Evolutionary conservation across 2,329 filamentous ascomycete genomes (phyloP).

Genomic region (Sporothrix luriei): DNA sequence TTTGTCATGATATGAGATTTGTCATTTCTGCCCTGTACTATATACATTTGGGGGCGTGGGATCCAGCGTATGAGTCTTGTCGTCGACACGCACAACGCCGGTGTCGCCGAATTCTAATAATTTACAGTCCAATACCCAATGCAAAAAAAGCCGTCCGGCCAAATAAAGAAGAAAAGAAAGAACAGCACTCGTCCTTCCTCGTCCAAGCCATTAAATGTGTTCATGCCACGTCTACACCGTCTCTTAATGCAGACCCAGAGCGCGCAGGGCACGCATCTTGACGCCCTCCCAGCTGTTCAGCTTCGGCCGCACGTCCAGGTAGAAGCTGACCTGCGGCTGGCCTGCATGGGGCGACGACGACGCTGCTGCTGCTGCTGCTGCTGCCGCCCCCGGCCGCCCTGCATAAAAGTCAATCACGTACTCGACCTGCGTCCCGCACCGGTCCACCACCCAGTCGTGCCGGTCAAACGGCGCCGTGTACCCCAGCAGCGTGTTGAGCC

Average conservation of each 20-base stretch:
- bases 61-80: neutral
- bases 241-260: slow-evolving; percentile 52
- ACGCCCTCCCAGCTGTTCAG: slow-evolving; percentile 68
- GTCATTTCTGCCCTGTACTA: neutral
- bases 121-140: slow-evolving; percentile 24
- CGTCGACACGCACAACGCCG: slow-evolving; percentile 6
- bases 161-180: neutral
- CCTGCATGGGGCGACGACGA: no score
- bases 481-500: slow-evolving; percentile 81
- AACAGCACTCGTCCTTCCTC: neutral
- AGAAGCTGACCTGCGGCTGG: slow-evolving; percentile 57
- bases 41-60: neutral
- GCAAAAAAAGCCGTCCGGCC: slow-evolving; percentile 6
- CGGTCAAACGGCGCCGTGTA: slow-evolving; percentile 91
- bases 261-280: slow-evolving; percentile 63
- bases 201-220: neutral
- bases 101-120: neutral
- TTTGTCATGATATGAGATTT: slow-evolving; percentile 23
- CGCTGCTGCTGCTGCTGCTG: slow-evolving; percentile 42
- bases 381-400: slow-evolving; percentile 55
- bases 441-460: slow-evolving; percentile 95
- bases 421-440: slow-evolving; percentile 81
- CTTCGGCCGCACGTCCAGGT: slow-evolving; percentile 69
- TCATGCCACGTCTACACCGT: no score
- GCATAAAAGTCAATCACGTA: slow-evolving; percentile 99